Percentiles rank a stretch among this genome's conserved stretches.
Evolutionary conservation across 768 basidiomycete genomes (phyloP).

Genomic region (Naganishia vishniacii): DNA sequence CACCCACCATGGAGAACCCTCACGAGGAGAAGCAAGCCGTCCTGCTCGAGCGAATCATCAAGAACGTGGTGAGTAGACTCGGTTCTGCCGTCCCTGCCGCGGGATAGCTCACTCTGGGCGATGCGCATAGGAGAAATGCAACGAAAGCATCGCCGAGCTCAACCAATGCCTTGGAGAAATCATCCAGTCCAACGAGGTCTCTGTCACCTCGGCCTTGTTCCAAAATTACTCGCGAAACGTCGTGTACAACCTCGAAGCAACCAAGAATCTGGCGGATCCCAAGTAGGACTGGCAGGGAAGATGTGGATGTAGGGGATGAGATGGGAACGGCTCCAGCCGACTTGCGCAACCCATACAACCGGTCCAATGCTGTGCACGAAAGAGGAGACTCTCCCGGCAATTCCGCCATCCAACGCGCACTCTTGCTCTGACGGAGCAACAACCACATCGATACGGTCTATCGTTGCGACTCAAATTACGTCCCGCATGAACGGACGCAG

Average conservation of each 20-base stretch:
- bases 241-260: conserved; percentile 77
- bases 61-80: conserved; percentile 56
- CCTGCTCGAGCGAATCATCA: conserved; percentile 80
- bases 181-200: conserved; percentile 15
- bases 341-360: too few relatives aligned
- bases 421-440: too few relatives aligned
- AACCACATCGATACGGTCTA: too few relatives aligned
- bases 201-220: conserved; percentile 71
- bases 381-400: too few relatives aligned
- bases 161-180: conserved; percentile 69
- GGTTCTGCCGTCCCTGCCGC: conserved; percentile 49
- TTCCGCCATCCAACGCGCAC: too few relatives aligned
- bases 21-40: conserved; percentile 89
- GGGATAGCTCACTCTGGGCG: background rate
- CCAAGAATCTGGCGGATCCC: conserved; percentile 42
- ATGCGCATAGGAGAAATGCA: conserved; percentile 66
- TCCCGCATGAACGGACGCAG: too few relatives aligned
- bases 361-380: too few relatives aligned
- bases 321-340: too few relatives aligned
- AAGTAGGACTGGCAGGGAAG: conserved; percentile 26
- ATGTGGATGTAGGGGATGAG: background rate
- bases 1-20: conserved; percentile 77
- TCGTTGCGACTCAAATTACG: too few relatives aligned
- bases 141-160: conserved; percentile 79
- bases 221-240: conserved; percentile 89